Conservation (phyloP, 78 protist genomes). For the Cavenderia fasciculata region DNA sequence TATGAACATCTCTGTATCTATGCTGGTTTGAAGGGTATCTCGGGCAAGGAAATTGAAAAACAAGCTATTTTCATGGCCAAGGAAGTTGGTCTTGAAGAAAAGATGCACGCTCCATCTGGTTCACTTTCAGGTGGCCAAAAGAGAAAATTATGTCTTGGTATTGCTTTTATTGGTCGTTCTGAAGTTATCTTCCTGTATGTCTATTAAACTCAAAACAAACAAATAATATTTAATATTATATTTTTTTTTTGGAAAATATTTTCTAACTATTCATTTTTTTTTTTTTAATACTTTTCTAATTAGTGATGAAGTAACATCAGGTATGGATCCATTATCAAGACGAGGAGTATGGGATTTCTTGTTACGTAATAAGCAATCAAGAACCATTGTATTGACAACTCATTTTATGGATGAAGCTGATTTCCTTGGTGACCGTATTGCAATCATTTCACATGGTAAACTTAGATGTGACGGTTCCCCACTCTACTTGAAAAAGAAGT, state of each 20-base stretch:
- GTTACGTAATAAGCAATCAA: conserved; percentile 21
- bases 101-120: background rate
- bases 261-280: conserved; percentile 30
- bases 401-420: conserved; percentile 98
- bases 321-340: conserved; percentile 84
- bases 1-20: conserved; percentile 59
- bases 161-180: conserved; percentile 86
- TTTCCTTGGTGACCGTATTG: conserved; percentile 91
- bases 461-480: conserved; percentile 82
- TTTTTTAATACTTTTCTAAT: too few relatives aligned
- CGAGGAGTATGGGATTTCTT: conserved; percentile 88
- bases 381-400: conserved; percentile 88
- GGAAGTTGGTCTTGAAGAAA: conserved; percentile 33
- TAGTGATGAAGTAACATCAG: conserved; percentile 92
- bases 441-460: conserved; percentile 91
- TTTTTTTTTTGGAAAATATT: conserved; percentile 85
- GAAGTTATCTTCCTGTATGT: conserved; percentile 66
- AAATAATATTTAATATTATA: too few relatives aligned
- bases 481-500: conserved; percentile 83
- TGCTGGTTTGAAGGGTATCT: conserved; percentile 69
- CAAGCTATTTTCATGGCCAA: conserved; percentile 23
- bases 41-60: background rate
- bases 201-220: too few relatives aligned
- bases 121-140: conserved; percentile 89
- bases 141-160: conserved; percentile 82